Base-by-base conservation (phyloP, 2,329 filamentous ascomycete genomes). In the Diplodia corticola region DNA sequence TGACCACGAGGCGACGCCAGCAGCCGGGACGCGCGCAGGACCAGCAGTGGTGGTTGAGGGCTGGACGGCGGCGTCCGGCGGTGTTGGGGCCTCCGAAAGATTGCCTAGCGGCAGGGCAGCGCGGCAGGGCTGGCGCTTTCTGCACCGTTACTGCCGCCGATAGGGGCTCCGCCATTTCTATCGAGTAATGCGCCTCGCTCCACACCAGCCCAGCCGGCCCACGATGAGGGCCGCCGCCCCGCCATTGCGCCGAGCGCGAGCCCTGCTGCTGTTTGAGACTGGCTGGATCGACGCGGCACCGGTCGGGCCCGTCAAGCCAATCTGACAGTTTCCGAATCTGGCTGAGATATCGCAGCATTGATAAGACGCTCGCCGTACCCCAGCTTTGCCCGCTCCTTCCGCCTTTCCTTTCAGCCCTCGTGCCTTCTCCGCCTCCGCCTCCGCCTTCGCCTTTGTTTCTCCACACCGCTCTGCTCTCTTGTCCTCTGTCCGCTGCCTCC, bases 401-500 rank as follows among this genome's bases (percentile, higher is more conserved):
- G 50, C 28, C 20, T 33, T 37, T 20, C 22, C 26, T 26, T 30
- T 28, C n/a, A 33, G 50, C n/a, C 6, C 50, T 9, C n/a, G 4
- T 6, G 9, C 20, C 3, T 40, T 65, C 51, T 65, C 63, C 50
- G 44, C 57, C 46, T 57, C n/a, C 15, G 7, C 28, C 51, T 55
- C 63, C 57, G 57, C 57, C 57, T 61, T 61, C 57, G 57, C 57
- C 57, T 61, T 61, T 61, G 57, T 57, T 30, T 46, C 51, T 53
- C 63, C 40, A 37, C 28, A 53, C 30, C n/a, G 30, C 12, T 5
- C 12, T 22, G 74, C 74, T 74, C 73, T 72, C 74, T 70, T 74
- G 77, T 68, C 20, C 35, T 20, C 49, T 13, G 13, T 12, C 26
- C 51, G 9, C 28, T 35, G 37, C 22, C 22, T 35, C 37, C 26